Base-by-base conservation (phyloP, 768 basidiomycete species). In the Naganishia onofrii region DNA sequence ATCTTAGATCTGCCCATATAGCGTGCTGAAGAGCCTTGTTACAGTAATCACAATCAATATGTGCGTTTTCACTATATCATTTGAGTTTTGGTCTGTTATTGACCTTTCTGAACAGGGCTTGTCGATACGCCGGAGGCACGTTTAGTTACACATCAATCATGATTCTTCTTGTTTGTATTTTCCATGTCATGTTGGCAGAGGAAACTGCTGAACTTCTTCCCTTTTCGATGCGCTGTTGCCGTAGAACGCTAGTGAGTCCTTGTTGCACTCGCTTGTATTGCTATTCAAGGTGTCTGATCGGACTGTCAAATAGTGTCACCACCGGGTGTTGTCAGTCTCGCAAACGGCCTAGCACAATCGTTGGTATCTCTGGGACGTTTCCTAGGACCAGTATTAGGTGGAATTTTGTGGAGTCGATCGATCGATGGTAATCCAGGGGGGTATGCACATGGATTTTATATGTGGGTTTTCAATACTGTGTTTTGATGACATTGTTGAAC, bases 291-390 rank as follows among this genome's bases (percentile, higher is more conserved):
- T 38, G 9, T 5, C 31, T 58, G 15, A 38, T 23, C 1, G 23
- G 48, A 21, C 3, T 23, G n/a, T 67, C 42, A 9, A 2, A 69
- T 76, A 70, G 91, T 95, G 90, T 92, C 93, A 0, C 93, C 95
- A 1, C 92, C 93, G 0, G 85, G 85, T 46, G 88, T 92, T 9
- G 87, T 98, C 48, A 92, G 93, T 8, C 87, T 92, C 70, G 92
- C 95, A 12, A 99, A 98, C 77, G 96, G 95, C 21, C 87, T 95
- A 26, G 96, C 93, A 0, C 96, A 99, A 81, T 93, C 92, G 76
- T 90, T 92, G 36, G 94, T 95, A 72, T 93, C 92, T 73, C 87
- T 95, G 29, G 92, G 94, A 4, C 87, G 96, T 48, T 96, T 93
- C 82, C 76, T 92, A 44, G 96, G 92, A 26, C 92, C 93, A 26